A percentile compares a stretch with the other conserved stretches of the same genome.
phyloP scores from a whole-genome alignment of 1,139 yeast genomes.

The Wickerhamiella infanticola region DNA sequence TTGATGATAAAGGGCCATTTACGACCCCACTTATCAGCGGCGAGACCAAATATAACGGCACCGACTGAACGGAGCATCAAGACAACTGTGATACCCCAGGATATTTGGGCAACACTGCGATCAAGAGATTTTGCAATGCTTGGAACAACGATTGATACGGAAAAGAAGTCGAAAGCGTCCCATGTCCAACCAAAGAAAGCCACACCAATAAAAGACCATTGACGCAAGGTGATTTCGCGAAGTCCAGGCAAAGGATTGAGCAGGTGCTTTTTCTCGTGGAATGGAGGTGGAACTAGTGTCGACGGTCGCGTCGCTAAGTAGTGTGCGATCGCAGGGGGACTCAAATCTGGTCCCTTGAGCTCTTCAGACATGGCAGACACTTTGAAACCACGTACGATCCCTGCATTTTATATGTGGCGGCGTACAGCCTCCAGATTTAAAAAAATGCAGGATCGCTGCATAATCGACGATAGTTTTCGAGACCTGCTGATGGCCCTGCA shows the following conservation, averaged over 20 bases:
- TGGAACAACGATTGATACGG: conserved; percentile 46
- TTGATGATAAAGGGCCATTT: conserved; percentile 52
- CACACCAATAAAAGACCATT: conserved; percentile 48
- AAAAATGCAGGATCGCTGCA: too few species aligned
- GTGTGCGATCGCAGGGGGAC: conserved; percentile 18
- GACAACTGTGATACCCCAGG: conserved; percentile 73
- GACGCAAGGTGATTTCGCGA: conserved; percentile 29
- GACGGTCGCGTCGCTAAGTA: conserved; percentile 31
- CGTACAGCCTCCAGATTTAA: too few species aligned
- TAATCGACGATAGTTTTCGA: too few species aligned
- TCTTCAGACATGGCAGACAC: not conserved
- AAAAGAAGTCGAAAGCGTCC: conserved; percentile 68
- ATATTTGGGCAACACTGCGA: conserved; percentile 36
- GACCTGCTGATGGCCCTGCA: too few species aligned
- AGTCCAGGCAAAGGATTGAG: conserved; percentile 43
- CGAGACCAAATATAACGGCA: conserved; percentile 50
- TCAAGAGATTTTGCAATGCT: conserved; percentile 39
- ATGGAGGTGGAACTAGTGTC: conserved; percentile 30
- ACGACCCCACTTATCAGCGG: conserved; percentile 56
- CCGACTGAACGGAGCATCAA: conserved; percentile 72
- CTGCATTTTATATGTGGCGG: too few species aligned
- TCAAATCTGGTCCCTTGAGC: conserved; percentile 12
- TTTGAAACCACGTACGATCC: too few species aligned
- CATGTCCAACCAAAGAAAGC: conserved; percentile 65
- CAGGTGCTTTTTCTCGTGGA: conserved; percentile 17